Conservation (phyloP, 2,329 filamentous ascomycete species). For the Endoconidiophora polonica region DNA sequence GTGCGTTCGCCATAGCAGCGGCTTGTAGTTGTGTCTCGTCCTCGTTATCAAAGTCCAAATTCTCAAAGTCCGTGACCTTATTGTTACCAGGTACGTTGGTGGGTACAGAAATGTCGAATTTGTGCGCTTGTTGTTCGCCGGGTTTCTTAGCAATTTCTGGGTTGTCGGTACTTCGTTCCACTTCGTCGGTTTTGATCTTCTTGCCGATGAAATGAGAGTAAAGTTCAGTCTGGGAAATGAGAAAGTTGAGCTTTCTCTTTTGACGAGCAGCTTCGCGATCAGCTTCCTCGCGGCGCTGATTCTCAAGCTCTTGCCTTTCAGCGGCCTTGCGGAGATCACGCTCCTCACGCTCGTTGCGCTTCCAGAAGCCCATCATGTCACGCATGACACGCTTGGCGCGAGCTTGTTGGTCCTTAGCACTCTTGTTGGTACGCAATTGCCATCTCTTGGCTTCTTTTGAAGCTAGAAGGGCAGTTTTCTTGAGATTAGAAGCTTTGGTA, state of each 20-base stretch:
- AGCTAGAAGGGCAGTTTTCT: constrained; percentile 91
- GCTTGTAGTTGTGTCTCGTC: constrained; percentile 68
- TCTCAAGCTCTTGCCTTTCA: constrained; percentile 90
- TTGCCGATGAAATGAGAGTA: constrained; percentile 99
- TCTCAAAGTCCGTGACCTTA: constrained; percentile 86
- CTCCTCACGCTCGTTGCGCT: constrained; percentile 94
- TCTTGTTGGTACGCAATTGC: constrained; percentile 97
- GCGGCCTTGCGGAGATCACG: constrained; percentile 85
- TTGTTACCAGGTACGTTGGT: constrained; percentile 33
- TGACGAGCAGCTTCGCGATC: constrained; percentile 94
- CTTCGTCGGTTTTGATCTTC: constrained; percentile 95
- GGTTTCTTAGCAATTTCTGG: constrained; percentile 47
- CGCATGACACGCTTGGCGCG: constrained; percentile 96
- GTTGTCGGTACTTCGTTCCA: constrained; percentile 77
- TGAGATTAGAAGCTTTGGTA: constrained; percentile 84
- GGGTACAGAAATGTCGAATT: constrained; percentile 34
- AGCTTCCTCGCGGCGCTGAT: constrained; percentile 89
- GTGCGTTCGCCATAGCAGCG: constrained; percentile 87
- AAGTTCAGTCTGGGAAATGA: constrained; percentile 95
- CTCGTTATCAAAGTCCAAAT: constrained; percentile 88
- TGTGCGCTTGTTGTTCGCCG: constrained; percentile 25
- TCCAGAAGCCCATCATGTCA: constrained; percentile 99
- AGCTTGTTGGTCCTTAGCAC: constrained; percentile 91
- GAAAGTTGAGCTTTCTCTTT: constrained; percentile 97
- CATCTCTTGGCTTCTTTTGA: constrained; percentile 95